Evolutionary conservation across 768 basidiomycete species (phyloP).

Genomic region (Trametes punicea): DNA sequence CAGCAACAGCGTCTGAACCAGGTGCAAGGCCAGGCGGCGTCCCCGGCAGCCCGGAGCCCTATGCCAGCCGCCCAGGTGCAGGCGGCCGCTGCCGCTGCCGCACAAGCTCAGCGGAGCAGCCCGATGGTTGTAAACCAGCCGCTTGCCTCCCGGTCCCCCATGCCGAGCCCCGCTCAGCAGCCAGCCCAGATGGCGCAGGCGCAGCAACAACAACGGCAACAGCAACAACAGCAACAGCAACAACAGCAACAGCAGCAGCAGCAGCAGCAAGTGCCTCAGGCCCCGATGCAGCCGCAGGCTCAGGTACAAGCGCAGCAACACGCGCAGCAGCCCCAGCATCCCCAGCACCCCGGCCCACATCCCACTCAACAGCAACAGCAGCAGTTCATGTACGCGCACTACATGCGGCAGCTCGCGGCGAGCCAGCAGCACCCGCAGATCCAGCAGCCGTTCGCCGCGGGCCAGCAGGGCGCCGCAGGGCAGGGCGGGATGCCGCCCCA

Average conservation of each 20-base stretch:
- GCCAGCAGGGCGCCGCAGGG: constrained; percentile 12
- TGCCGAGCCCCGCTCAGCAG: constrained; percentile 18
- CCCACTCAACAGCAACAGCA: constrained; percentile 17
- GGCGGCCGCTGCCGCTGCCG: constrained; percentile 16
- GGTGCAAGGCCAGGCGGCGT: constrained; percentile 19
- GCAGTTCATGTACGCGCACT: constrained; percentile 10
- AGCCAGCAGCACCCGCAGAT: constrained; percentile 20
- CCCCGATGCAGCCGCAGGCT: neutral
- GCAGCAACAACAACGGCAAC: constrained; percentile 6
- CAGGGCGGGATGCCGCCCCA: constrained; percentile 14
- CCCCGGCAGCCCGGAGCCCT: constrained; percentile 19
- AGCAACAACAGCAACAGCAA: constrained; percentile 5
- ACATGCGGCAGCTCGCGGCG: constrained; percentile 4
- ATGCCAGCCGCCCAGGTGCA: constrained; percentile 16
- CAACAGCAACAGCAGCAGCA: constrained; percentile 10
- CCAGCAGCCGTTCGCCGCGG: constrained; percentile 15
- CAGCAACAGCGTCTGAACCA: constrained; percentile 18
- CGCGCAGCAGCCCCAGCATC: constrained; percentile 23
- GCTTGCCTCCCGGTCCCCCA: constrained; percentile 23
- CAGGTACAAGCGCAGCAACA: constrained; percentile 21
- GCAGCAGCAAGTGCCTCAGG: constrained; percentile 4
- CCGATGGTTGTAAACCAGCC: constrained; percentile 20
- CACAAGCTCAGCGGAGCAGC: constrained; percentile 15
- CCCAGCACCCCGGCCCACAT: constrained; percentile 12
- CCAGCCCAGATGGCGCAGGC: constrained; percentile 18